A percentile compares a stretch with the other conserved stretches of the same genome.
These are phyloP conservation scores for Plenodomus tracheiphilus DNA, from an alignment of 2,329 filamentous ascomycete species.

Conservation along the genomic window DNA sequence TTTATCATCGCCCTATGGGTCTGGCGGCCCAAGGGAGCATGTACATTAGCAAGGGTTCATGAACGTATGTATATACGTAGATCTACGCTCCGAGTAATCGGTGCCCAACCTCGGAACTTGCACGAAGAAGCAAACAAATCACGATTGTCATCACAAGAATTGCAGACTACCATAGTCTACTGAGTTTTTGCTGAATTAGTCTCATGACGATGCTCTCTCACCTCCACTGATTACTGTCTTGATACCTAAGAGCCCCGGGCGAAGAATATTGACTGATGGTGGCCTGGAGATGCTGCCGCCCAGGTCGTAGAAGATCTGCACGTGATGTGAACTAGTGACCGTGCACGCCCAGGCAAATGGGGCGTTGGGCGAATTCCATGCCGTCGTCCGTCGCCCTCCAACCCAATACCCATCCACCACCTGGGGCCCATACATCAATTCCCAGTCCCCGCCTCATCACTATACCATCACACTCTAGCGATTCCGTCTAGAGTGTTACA, in stretches of 20 bases:
- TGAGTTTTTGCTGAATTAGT: not conserved
- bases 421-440: conserved; percentile 22
- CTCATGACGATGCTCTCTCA: not conserved
- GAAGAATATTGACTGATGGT: too few relatives aligned
- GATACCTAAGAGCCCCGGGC: too few relatives aligned
- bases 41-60: not conserved
- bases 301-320: conserved; percentile 4
- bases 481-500: conserved; percentile 16
- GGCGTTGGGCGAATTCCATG: conserved; percentile 11
- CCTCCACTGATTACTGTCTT: too few relatives aligned
- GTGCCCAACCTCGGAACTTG: not conserved
- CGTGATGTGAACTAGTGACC: conserved; percentile 10
- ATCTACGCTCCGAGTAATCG: not conserved
- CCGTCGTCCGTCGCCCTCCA: conserved; percentile 15
- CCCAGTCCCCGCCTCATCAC: conserved; percentile 22
- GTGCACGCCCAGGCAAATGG: conserved; percentile 12
- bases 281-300: too few relatives aligned
- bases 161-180: conserved; percentile 4
- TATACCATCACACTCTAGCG: conserved; percentile 17
- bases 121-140: not conserved
- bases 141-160: not conserved
- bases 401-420: conserved; percentile 18
- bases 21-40: not conserved
- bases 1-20: not conserved
- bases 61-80: not conserved